These are phyloP conservation scores for Paramecium octaurelia DNA, from an alignment of 73 alveolate genomes.

Conservation along the genomic window DNA sequence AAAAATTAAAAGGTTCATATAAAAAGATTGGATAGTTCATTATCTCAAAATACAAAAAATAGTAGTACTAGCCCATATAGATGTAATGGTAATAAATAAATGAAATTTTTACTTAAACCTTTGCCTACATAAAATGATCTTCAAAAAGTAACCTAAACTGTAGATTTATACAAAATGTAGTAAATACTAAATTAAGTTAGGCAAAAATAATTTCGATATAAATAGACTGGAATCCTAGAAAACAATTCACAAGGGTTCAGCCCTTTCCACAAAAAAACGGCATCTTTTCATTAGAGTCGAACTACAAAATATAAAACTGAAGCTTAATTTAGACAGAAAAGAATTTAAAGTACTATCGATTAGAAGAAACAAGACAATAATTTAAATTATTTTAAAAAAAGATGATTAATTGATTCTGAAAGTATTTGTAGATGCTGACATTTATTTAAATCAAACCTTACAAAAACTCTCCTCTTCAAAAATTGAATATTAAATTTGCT, in stretches of 20 bases:
- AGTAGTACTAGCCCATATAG: neutral
- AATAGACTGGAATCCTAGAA: neutral
- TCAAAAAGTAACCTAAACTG: neutral
- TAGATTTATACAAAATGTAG: neutral
- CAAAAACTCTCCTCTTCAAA: too few relatives aligned
- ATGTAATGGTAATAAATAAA: neutral
- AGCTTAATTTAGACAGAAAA: neutral
- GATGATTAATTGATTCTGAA: neutral
- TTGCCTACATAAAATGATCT: neutral
- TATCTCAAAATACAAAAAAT: neutral
- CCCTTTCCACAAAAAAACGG: neutral
- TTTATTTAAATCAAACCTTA: too few relatives aligned
- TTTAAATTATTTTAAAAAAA: neutral
- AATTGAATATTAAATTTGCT: too few relatives aligned
- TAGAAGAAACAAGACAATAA: neutral
- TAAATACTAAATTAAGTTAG: neutral
- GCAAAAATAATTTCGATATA: neutral
- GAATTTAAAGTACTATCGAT: neutral
- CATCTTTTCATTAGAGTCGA: neutral
- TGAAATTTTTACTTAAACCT: neutral
- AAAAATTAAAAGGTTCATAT: neutral
- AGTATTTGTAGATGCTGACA: neutral
- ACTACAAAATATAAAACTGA: neutral
- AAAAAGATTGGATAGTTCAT: neutral
- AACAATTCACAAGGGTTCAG: neutral